Evolutionary conservation across 257 asterid genomes (phyloP).

Genomic region (Nicotiana noctiflora): DNA sequence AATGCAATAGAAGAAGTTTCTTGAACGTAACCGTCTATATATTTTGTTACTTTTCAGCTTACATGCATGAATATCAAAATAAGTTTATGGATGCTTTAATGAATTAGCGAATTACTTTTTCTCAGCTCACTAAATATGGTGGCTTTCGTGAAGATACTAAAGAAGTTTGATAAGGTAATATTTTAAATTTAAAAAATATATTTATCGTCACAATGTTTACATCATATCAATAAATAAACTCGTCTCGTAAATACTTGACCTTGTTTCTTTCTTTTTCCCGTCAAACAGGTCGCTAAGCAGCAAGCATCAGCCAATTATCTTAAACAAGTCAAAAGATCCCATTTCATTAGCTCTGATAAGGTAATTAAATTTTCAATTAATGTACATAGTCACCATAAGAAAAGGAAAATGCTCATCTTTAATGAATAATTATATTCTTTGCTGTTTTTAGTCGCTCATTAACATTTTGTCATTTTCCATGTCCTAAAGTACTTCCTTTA

Average conservation of each 20-base stretch:
- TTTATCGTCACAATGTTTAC: accelerated
- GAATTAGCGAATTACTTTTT: background rate
- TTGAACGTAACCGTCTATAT: background rate
- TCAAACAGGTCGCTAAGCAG: conserved; percentile 58
- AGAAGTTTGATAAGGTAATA: conserved; percentile 86
- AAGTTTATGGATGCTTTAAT: conserved; percentile 10
- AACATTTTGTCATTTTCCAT: too few relatives aligned
- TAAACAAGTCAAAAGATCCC: conserved; percentile 66
- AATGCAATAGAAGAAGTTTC: background rate
- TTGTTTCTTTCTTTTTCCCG: background rate
- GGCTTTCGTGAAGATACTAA: conserved; percentile 87
- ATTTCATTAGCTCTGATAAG: conserved; percentile 87
- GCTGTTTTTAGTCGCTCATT: too few relatives aligned
- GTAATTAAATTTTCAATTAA: conserved; percentile 20
- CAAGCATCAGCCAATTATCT: conserved; percentile 67
- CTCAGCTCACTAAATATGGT: conserved; percentile 84
- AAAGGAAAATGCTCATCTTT: too few relatives aligned
- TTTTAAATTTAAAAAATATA: background rate
- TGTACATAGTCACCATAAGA: background rate
- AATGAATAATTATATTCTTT: too few relatives aligned
- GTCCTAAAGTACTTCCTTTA: too few relatives aligned
- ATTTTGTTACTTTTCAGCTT: background rate
- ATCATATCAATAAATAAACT: background rate
- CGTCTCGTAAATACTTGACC: background rate
- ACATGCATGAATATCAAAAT: background rate